Evolutionary conservation across 495 filamentous ascomycete genomes (phyloP), one percentile per base, ranked within the genome.

Genomic region (Achaetomiella virescens): DNA sequence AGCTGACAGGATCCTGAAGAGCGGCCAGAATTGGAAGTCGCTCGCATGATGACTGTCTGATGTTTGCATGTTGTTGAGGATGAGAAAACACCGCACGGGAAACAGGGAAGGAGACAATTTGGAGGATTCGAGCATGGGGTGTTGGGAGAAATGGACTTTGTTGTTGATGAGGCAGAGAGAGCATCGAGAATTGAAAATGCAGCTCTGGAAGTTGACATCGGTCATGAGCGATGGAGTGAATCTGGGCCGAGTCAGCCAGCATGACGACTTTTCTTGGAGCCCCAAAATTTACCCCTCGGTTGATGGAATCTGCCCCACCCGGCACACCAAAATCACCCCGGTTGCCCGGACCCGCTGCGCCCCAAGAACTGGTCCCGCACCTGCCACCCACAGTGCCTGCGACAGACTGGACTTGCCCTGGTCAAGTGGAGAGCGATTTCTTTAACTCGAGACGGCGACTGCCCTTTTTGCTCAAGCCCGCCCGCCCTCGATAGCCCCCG

Each of bases 371-470:
- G 45, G 27, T 46, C 52, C 44, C 40, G 41, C 27, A 41, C 15
- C 17, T 41, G 38, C n/a, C 15, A 17, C 1, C 3, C 31, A 3
- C 6, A 12, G 27, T 9, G 27, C 31, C 25, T n/a, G 45, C 45
- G 31, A 10, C 22, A 25, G 31, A 20, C 31, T 48, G 37, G 46
- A 47, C 25, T 27, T 17, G 9, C 27, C 27, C 6, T n/a, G 50
- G 38, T 4, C 37, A 14, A 29, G 56, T 57, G 49, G 54, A 58
- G 61, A 57, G 56, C 48, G 45, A 61, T 63, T 60, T 60, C 52
- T 60, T 63, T 48, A 37, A 46, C 31, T 43, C 33, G 40, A 25
- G 58, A 20, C 48, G 38, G 40, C 33, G 25, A 57, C 53, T 50
- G 40, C 45, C 22, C 21, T 38, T 27, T 48, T n/a, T 45, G n/a